Percentiles rank a stretch among this genome's conserved stretches.
Evolutionary conservation across 768 basidiomycete species (phyloP).

Genomic region (Cystofilobasidium capitatum): DNA sequence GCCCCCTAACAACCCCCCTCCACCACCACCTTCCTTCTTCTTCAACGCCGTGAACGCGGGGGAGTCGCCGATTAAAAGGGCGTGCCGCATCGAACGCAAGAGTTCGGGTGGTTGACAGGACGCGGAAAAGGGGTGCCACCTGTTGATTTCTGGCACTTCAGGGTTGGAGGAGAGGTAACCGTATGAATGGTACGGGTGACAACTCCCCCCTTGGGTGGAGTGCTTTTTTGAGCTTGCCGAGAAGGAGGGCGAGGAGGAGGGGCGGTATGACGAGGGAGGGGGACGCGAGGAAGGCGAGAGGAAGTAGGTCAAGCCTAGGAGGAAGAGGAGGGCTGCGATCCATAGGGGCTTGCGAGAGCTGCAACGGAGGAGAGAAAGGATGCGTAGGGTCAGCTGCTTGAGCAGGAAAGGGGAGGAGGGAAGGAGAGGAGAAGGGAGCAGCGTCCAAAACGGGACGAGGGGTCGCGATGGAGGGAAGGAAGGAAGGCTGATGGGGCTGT

Average conservation of each 20-base stretch:
- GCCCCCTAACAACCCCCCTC: not conserved
- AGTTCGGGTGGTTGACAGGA: constrained; percentile 27
- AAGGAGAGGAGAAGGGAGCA: not conserved
- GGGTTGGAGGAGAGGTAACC: constrained; percentile 27
- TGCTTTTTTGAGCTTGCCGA: too few species aligned
- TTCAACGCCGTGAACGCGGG: not conserved
- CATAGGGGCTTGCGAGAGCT: not conserved
- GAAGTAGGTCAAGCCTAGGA: not conserved
- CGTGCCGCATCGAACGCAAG: constrained; percentile 19
- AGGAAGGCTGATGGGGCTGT: too few species aligned
- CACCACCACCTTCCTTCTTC: not conserved
- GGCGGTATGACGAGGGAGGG: too few species aligned
- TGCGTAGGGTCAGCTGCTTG: too few species aligned
- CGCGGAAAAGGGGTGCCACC: constrained; percentile 28
- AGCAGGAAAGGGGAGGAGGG: not conserved
- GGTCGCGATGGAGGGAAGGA: too few species aligned
- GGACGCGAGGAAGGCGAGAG: not conserved
- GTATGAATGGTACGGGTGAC: constrained; percentile 28
- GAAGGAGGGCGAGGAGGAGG: too few species aligned
- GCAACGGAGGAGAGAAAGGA: not conserved
- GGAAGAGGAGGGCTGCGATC: not conserved
- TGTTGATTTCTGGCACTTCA: constrained; percentile 27
- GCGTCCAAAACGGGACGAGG: too few species aligned
- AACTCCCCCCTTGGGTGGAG: not conserved
- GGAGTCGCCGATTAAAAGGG: constrained; percentile 8